Evolutionary conservation across 768 basidiomycete species (phyloP), one percentile per base, ranked within the genome.

Genomic region (Ramaria sp.): DNA sequence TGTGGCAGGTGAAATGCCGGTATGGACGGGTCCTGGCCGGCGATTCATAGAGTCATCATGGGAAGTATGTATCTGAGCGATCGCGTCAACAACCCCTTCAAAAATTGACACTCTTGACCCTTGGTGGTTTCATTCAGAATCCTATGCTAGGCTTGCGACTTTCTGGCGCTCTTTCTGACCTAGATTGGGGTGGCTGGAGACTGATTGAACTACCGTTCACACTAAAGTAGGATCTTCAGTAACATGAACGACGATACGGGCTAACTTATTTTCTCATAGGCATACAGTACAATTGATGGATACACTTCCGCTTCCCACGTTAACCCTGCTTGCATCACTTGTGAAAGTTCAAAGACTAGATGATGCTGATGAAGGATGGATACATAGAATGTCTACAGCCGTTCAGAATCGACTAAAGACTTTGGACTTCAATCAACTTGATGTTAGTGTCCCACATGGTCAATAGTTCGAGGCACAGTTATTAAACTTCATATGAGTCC

Each of bases 111-210:
- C 18, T 22, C 3, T 38, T 25, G 8, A 39, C 16, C 25, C 15
- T 12, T 42, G 27, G 8, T 7, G 10, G 15, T n/a, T 9, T 32
- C 36, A 9, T 28, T 34, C 32, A 63, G 34, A 36, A 59, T 48
- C 38, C 67, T 34, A 27, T 51, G 6, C 79, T 85, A 56, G 78
- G 76, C 1, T 58, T 81, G 2, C 72, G 74, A 28, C 66, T 90
- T 4, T 74, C 79, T 27, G 81, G 82, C 0, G 69, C 76, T 4
- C 74, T 90, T 6, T 74, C 81, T 1, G 81, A 83, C 47, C 66
- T 82, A 4, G 73, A 72, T 0, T 91, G 87, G 85, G 78, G 79
- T 18, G 88, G 86, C 2, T 90, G 86, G 86, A 86, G 81, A 63
- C 69, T 79, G 30, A 65, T 88, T 9, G 84, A 77, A 13, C 63